phyloP scores from a whole-genome alignment of 257 asterid genomes.

The Solanum chaucha region DNA sequence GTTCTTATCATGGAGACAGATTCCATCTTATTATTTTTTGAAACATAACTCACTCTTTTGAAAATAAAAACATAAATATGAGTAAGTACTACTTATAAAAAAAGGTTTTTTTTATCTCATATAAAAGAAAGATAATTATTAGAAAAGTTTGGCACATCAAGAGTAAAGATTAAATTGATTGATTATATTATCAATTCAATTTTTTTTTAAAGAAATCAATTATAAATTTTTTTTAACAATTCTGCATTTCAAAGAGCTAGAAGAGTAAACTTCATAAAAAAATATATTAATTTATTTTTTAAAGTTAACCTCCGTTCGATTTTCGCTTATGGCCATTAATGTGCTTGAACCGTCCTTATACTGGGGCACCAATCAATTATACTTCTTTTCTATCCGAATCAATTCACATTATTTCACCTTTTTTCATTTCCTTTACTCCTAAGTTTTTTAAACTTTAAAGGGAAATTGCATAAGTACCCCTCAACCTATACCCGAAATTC shows the following conservation, averaged over 20 bases:
- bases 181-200: too few relatives aligned
- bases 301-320: too few relatives aligned
- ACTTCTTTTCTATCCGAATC: neutral
- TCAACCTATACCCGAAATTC: rapidly evolving
- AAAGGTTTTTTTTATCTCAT: too few relatives aligned
- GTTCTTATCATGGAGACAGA: too few relatives aligned
- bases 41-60: neutral
- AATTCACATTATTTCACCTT: neutral
- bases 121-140: neutral
- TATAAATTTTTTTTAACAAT: too few relatives aligned
- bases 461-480: too few relatives aligned
- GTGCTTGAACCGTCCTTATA: too few relatives aligned
- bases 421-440: neutral
- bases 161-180: neutral
- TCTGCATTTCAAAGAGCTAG: neutral
- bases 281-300: too few relatives aligned
- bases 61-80: too few relatives aligned
- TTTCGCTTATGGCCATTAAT: neutral
- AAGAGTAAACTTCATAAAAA: neutral
- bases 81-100: neutral
- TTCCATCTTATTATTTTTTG: neutral
- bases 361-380: too few relatives aligned
- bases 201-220: too few relatives aligned
- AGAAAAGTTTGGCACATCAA: neutral
- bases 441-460: too few relatives aligned